These are phyloP conservation scores for Dothideomycetes sp. DNA, from an alignment of 2,329 filamentous ascomycete species.

Conservation along the genomic window DNA sequence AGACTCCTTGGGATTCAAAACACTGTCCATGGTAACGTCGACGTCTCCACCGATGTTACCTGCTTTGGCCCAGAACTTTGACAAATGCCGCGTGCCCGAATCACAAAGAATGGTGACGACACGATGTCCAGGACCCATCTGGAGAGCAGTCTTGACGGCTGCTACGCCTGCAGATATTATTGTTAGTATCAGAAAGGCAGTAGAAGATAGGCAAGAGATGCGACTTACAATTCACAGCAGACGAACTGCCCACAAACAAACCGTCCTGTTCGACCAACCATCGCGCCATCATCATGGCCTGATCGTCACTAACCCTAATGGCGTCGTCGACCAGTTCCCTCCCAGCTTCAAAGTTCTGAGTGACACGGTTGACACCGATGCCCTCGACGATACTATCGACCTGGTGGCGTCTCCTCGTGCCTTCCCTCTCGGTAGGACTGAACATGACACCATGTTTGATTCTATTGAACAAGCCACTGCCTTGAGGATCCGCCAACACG, in stretches of 20 bases:
- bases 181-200: not conserved
- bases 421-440: slow-evolving; percentile 76
- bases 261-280: slow-evolving; percentile 95
- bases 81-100: slow-evolving; percentile 63
- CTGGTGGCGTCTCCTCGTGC: slow-evolving; percentile 78
- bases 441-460: slow-evolving; percentile 95
- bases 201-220: not conserved
- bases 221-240: slow-evolving; percentile 83
- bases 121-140: slow-evolving; percentile 47
- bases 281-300: slow-evolving; percentile 87
- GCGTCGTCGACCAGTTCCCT: slow-evolving; percentile 83
- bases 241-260: slow-evolving; percentile 88
- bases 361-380: slow-evolving; percentile 91
- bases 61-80: slow-evolving; percentile 74
- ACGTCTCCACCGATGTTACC: slow-evolving; percentile 51
- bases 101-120: slow-evolving; percentile 83
- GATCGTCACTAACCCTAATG: slow-evolving; percentile 74
- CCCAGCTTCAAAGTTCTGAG: slow-evolving; percentile 82
- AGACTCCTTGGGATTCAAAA: slow-evolving; percentile 27
- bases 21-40: slow-evolving; percentile 46
- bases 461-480: slow-evolving; percentile 86
- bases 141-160: slow-evolving; percentile 58
- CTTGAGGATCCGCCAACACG: slow-evolving; percentile 86
- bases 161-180: slow-evolving; percentile 56
- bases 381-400: slow-evolving; percentile 96